Base-by-base conservation (phyloP, 805 yeast genomes). In the Wickerhamomyces rabaulensis region DNA sequence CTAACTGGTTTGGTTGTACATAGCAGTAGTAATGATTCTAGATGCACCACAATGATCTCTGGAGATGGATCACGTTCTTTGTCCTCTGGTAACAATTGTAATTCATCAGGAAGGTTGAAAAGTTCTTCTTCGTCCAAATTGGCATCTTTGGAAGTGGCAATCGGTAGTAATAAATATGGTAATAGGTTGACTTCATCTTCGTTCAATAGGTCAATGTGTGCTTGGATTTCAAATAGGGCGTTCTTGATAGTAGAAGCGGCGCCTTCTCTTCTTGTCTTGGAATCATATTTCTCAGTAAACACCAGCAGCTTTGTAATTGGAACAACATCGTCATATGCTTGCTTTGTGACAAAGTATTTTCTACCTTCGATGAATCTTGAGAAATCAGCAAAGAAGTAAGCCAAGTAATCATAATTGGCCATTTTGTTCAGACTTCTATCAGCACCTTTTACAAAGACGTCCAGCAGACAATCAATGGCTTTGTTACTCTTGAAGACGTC, bases 221-320 rank as follows among this genome's bases (percentile, higher is more conserved):
- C 65, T 37, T 80, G 78, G 1, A 87, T 71, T 60, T 91, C 96
- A 59, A 92, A 92, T 42, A 92, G 69, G 0, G 92, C 78, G 66
- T 92, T 92, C 64, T 94, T 92, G 55, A 94, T 87, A 2, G 97
- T 86, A 6, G 95, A 85, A 1, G 95, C 95, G 35, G 88, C 91
- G 60, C 96, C 97, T 62, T 86, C 91, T 66, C 98, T 78, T 68
- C 98, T 81, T 22, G 80, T 79, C 57, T 79, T 80, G 13, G 87
- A 74, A 59, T 85, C 91, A 54, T 82, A 85, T 58, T 82, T 79
- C 60, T 87, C 91, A 5, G 97, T 85, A 67, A 89, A 90, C 0
- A 82, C 94, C 49, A 87, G 70, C 23, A 90, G 66, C 61, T 88
- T 88, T n/a, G 90, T 80, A 20, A 89, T 66, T 31, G 96, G 96